These are phyloP conservation scores for Rhodamnia argentea DNA, from an alignment of 345 rosid species.

Conservation along the genomic window DNA sequence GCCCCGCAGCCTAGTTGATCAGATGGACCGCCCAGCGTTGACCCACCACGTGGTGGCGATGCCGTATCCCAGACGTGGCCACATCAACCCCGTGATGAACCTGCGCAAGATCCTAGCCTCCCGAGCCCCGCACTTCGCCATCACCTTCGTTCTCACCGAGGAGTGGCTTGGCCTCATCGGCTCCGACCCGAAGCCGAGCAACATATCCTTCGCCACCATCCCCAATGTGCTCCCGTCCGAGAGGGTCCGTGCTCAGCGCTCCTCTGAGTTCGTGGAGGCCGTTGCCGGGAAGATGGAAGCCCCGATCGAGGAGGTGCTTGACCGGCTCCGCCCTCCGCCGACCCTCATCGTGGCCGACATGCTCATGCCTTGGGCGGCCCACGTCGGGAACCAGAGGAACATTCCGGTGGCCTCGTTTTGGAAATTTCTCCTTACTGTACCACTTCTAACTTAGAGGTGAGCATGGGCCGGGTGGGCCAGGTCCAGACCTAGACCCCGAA, in stretches of 20 bases:
- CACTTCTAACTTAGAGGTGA: too few species aligned
- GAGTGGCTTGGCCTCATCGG: slow-evolving; percentile 20
- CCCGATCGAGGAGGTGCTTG: slow-evolving; percentile 10
- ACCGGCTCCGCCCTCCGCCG: slow-evolving; percentile 8
- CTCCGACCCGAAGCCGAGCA: not conserved
- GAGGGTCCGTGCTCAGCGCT: slow-evolving; percentile 3
- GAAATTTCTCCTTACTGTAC: slow-evolving; percentile 18
- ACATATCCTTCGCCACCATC: slow-evolving; percentile 5
- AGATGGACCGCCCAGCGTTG: not conserved
- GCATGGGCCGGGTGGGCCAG: too few species aligned
- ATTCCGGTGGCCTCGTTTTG: slow-evolving; percentile 45
- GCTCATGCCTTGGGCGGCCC: slow-evolving; percentile 17
- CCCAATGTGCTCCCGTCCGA: slow-evolving; percentile 22
- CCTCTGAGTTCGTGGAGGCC: slow-evolving; percentile 2
- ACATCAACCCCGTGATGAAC: slow-evolving; percentile 26
- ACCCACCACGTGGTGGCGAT: slow-evolving; percentile 9
- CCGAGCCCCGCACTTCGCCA: not conserved
- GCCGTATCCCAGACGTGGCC: slow-evolving; percentile 22
- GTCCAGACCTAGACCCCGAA: too few species aligned
- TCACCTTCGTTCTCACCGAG: slow-evolving; percentile 20
- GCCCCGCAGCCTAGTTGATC: not conserved
- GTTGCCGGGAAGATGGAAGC: slow-evolving; percentile 18
- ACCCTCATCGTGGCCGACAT: slow-evolving; percentile 24
- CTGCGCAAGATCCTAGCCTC: slow-evolving; percentile 16
- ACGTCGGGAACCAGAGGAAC: slow-evolving; percentile 20